Conservation (phyloP, 2,329 filamentous ascomycete genomes). For the Ceratocystis colombiana region DNA sequence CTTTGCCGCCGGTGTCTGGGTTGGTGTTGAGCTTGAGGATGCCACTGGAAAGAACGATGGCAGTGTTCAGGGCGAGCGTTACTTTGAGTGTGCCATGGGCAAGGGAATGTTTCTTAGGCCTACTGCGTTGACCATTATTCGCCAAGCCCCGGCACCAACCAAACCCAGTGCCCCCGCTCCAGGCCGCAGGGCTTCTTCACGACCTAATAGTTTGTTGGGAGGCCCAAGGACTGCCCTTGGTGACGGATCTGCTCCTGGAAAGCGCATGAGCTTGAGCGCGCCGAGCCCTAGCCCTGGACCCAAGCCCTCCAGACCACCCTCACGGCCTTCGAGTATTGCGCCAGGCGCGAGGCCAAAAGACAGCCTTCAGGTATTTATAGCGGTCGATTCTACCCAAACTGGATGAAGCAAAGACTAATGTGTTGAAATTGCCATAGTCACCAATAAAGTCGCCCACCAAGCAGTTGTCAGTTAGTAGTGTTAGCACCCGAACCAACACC, state of each 20-base stretch:
- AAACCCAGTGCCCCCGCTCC: slow-evolving; percentile 32
- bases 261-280: slow-evolving; percentile 56
- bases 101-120: slow-evolving; percentile 78
- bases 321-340: slow-evolving; percentile 40
- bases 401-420: slow-evolving; percentile 3
- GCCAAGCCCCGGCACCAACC: slow-evolving; percentile 38
- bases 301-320: slow-evolving; percentile 39
- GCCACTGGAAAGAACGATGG: slow-evolving; percentile 88
- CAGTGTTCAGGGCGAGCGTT: slow-evolving; percentile 73
- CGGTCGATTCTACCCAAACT: background rate
- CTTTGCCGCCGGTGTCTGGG: slow-evolving; percentile 73
- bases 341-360: slow-evolving; percentile 14
- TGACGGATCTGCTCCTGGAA: slow-evolving; percentile 24
- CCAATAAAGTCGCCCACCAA: slow-evolving; percentile 74
- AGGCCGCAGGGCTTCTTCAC: slow-evolving; percentile 33
- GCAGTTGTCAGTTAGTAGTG: slow-evolving; percentile 42
- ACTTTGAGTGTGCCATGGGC: slow-evolving; percentile 74
- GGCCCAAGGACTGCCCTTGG: slow-evolving; percentile 29
- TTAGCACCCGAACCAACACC: slow-evolving; percentile 54
- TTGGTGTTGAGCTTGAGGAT: slow-evolving; percentile 79
- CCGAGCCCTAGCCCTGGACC: slow-evolving; percentile 62
- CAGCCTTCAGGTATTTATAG: slow-evolving; percentile 17
- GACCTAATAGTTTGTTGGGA: slow-evolving; percentile 41
- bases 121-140: slow-evolving; percentile 52
- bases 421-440: slow-evolving; percentile 41